Conservation (phyloP, 1,139 yeast genomes). For the Diutina pseudorugosa region DNA sequence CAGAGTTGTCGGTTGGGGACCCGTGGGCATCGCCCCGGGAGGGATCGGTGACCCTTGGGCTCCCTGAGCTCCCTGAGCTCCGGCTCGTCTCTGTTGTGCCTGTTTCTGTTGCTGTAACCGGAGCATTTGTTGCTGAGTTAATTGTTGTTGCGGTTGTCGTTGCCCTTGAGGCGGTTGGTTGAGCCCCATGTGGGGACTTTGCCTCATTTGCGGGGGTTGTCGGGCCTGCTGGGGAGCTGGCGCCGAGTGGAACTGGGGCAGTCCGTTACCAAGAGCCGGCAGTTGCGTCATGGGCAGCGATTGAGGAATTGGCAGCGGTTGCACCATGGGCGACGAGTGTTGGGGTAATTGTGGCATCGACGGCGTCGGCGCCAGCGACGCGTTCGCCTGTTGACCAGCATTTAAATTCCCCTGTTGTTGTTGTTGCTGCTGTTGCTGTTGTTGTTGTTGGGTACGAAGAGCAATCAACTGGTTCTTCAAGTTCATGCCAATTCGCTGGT, state of each 20-base stretch:
- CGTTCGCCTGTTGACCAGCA: background rate
- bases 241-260: background rate
- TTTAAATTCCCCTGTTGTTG: background rate
- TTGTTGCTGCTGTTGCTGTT: background rate
- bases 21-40: background rate
- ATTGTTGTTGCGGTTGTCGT: background rate
- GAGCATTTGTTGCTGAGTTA: background rate
- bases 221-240: background rate
- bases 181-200: background rate
- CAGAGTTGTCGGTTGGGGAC: background rate
- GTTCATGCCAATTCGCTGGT: background rate
- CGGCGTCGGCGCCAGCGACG: background rate
- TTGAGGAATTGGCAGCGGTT: background rate
- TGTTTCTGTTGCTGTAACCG: background rate
- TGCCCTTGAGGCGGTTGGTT: background rate
- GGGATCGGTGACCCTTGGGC: background rate
- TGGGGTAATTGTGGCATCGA: background rate
- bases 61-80: background rate
- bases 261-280: background rate
- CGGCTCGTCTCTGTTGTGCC: background rate
- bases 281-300: background rate
- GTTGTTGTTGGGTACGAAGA: background rate
- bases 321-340: background rate
- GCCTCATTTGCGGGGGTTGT: background rate
- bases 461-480: conserved; percentile 3